phyloP scores from a whole-genome alignment of 768 basidiomycete species.

The Ramaria sp. region DNA sequence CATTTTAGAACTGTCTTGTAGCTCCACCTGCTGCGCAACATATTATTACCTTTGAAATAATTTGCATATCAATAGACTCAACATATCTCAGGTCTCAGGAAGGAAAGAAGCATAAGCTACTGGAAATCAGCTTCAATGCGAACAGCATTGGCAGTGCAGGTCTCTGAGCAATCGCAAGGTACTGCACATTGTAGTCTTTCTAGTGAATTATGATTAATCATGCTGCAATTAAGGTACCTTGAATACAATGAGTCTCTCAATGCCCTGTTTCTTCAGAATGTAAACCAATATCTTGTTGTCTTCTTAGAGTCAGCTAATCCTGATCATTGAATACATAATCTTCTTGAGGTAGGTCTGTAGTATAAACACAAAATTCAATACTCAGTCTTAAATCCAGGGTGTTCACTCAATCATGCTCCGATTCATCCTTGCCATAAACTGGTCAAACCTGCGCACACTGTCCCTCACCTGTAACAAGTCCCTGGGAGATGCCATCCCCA shows the following conservation, averaged over 20 bases:
- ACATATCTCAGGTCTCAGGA: conserved; percentile 39
- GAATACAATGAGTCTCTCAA: conserved; percentile 33
- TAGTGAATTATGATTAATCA: neutral
- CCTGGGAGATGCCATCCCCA: conserved; percentile 41
- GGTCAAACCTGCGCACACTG: conserved; percentile 39
- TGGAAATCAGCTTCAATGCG: conserved; percentile 46
- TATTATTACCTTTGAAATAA: too few relatives aligned
- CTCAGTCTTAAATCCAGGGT: conserved; percentile 27
- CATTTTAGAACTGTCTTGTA: too few relatives aligned
- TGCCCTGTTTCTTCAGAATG: conserved; percentile 47
- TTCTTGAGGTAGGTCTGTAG: conserved; percentile 9
- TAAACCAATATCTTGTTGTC: conserved; percentile 21
- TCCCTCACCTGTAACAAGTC: conserved; percentile 37
- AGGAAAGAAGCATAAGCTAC: conserved; percentile 29
- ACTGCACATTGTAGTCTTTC: neutral
- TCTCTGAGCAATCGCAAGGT: conserved; percentile 35
- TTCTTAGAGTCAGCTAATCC: neutral
- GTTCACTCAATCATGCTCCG: conserved; percentile 23
- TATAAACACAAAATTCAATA: conserved; percentile 16
- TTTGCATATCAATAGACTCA: too few relatives aligned
- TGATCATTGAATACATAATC: conserved; percentile 10
- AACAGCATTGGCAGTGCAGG: conserved; percentile 46
- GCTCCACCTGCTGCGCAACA: too few relatives aligned
- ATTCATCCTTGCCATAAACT: conserved; percentile 42
- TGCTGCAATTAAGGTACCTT: conserved; percentile 28